These are phyloP conservation scores for Dactylonectria estremocensis DNA, from an alignment of 2,329 filamentous ascomycete species.

Conservation along the genomic window DNA sequence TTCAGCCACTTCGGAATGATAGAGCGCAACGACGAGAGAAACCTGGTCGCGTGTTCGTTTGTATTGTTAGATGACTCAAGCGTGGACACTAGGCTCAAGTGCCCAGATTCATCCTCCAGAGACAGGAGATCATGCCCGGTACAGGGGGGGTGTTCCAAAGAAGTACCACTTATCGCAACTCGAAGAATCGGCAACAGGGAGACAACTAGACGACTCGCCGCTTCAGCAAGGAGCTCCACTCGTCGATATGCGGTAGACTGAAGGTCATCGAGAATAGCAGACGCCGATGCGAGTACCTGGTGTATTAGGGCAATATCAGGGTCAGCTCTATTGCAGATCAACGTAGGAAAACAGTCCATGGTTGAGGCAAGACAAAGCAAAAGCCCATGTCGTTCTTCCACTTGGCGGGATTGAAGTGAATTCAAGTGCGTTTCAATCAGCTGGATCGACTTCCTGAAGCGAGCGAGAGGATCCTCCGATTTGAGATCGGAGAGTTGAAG, in stretches of 20 bases:
- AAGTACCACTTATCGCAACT: conserved; percentile 46
- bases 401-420: conserved; percentile 67
- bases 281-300: conserved; percentile 49
- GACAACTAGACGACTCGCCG: conserved; percentile 71
- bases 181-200: conserved; percentile 66
- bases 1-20: conserved; percentile 64
- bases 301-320: conserved; percentile 45
- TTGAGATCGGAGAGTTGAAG: conserved; percentile 55
- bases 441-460: conserved; percentile 55
- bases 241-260: conserved; percentile 65
- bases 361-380: conserved; percentile 74
- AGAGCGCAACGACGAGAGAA: conserved; percentile 49
- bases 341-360: conserved; percentile 62
- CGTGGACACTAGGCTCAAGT: conserved; percentile 40
- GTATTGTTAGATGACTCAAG: conserved; percentile 33
- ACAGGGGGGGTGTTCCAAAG: conserved; percentile 23
- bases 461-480: conserved; percentile 38
- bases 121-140: conserved; percentile 48
- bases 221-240: conserved; percentile 76
- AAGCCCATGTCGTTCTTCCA: conserved; percentile 80
- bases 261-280: conserved; percentile 59
- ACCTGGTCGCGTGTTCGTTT: conserved; percentile 30
- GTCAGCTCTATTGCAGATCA: conserved; percentile 40
- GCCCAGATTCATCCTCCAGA: conserved; percentile 34
- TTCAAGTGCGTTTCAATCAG: conserved; percentile 62